Evolutionary conservation across 2,329 filamentous ascomycete genomes (phyloP), one percentile per base, ranked within the genome.

Genomic region (Ophiocordyceps unilateralis): DNA sequence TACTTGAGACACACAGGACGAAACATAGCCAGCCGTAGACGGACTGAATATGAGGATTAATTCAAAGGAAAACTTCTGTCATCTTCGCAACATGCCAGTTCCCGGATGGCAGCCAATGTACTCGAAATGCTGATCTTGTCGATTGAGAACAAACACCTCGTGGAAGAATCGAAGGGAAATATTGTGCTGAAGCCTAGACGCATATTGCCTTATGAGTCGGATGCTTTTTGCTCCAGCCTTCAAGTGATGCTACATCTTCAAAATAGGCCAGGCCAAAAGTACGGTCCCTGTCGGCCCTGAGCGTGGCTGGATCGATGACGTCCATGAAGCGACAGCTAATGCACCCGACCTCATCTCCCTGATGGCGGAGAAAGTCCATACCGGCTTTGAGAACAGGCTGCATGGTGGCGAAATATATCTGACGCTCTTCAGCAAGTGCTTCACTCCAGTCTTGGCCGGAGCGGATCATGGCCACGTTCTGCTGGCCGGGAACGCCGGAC

Each of bases 401-500:
- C 62, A 68, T 67, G 5, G 59, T 65, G 22, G 58, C 55, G 10
- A 67, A 53, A 47, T 68, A 69, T 2, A 68, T 48, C 39, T 58
- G 55, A 1, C 63, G 56, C 52, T 69, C 65, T 23, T 59, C 55
- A 2, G 61, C 59, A 5, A 51, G 45, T 2, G 64, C 65, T 21
- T 51, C 55, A 0, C 57, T 59, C 65, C 64, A 68, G 45, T 68
- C 64, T 46, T 68, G 66, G 0, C 64, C 65, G 1, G 64, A 67
- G 22, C 64, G 59, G 32, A 68, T 67, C 15, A 68, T 53, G 26
- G 57, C 55, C 5, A 68, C 53, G 44, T 68, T 68, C 43, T 55
- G 51, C 46, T 54, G 59, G 1, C 64, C 61, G 0, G 53, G 44
- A 4, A 69, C 53, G 17, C 17, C 36, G 9, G 19, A 28, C 11